A percentile compares a stretch with the other conserved stretches of the same genome.
These are phyloP conservation scores for Saccharomycopsis sp. DNA, from an alignment of 805 yeast species.

Conservation along the genomic window DNA sequence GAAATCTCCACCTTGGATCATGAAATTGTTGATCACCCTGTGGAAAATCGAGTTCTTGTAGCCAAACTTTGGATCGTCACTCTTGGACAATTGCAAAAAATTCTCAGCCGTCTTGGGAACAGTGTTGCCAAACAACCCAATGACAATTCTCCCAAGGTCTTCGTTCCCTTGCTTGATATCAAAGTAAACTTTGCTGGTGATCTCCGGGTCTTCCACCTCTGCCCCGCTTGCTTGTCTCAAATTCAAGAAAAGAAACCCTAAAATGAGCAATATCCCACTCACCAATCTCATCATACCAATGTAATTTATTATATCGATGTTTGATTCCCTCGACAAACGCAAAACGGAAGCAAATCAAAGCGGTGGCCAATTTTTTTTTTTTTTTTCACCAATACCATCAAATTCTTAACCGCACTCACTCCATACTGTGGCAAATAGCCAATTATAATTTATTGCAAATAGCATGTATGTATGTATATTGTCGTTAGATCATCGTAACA, in stretches of 20 bases:
- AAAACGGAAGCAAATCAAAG: too few species aligned
- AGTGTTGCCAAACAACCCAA: conserved; percentile 81
- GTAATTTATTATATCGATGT: too few species aligned
- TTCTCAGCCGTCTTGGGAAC: conserved; percentile 87
- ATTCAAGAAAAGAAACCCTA: conserved; percentile 9
- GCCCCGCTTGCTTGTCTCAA: conserved; percentile 11
- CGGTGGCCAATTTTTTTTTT: too few species aligned
- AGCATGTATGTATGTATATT: too few species aligned
- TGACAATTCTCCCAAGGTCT: conserved; percentile 67
- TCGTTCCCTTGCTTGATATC: conserved; percentile 77
- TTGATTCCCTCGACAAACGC: too few species aligned
- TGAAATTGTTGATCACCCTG: conserved; percentile 60
- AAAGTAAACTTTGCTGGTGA: conserved; percentile 73
- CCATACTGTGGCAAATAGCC: too few species aligned
- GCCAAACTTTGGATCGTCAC: conserved; percentile 61
- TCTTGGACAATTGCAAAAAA: conserved; percentile 70
- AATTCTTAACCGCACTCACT: too few species aligned
- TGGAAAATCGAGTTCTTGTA: conserved; percentile 60
- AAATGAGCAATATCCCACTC: conserved; percentile 2
- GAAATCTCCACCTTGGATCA: conserved; percentile 80
- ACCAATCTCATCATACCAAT: conserved; percentile 18
- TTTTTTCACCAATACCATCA: too few species aligned
- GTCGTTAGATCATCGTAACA: too few species aligned
- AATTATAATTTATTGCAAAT: too few species aligned
- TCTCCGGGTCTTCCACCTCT: conserved; percentile 14